Evolutionary conservation across 176 grass and related monocot species (phyloP).

Genomic region (Bonia amplexicaulis): DNA sequence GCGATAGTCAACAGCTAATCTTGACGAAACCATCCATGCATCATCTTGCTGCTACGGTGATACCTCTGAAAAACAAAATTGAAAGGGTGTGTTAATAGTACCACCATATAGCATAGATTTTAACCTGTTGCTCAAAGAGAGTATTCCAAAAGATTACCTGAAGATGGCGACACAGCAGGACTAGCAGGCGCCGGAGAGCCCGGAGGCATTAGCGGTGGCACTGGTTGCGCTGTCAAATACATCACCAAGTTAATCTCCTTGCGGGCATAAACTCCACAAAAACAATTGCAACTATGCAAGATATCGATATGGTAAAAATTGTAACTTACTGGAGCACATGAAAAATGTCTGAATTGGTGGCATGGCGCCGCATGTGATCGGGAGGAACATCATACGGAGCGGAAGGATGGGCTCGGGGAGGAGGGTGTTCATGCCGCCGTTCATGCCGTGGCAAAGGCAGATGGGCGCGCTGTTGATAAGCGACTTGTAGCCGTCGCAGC

Average conservation of each 20-base stretch:
- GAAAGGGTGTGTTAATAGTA: too few relatives aligned
- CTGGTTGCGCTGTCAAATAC: constrained; percentile 9
- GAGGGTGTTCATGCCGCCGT: background rate
- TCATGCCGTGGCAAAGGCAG: constrained; percentile 12
- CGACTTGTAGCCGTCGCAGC: background rate
- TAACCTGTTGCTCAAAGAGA: too few relatives aligned
- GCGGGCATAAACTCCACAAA: background rate
- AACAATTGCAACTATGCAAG: background rate
- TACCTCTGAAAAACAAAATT: background rate
- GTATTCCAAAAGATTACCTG: background rate
- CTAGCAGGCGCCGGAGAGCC: background rate
- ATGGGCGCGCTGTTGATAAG: background rate
- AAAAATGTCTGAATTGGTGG: background rate
- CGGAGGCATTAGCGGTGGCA: constrained; percentile 18
- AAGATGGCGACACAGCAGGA: background rate
- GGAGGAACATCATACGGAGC: constrained; percentile 3
- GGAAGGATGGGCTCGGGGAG: background rate
- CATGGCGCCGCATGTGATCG: background rate
- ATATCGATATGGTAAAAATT: background rate
- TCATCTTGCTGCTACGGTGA: background rate
- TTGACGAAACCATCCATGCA: background rate
- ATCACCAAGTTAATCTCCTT: background rate
- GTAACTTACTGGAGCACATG: constrained; percentile 16
- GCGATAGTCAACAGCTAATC: background rate
- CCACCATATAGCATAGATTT: too few relatives aligned